A percentile compares a stretch with the other conserved stretches of the same genome.
phyloP scores from a whole-genome alignment of 2,329 filamentous ascomycete species.

The Paecilomyces sp. region DNA sequence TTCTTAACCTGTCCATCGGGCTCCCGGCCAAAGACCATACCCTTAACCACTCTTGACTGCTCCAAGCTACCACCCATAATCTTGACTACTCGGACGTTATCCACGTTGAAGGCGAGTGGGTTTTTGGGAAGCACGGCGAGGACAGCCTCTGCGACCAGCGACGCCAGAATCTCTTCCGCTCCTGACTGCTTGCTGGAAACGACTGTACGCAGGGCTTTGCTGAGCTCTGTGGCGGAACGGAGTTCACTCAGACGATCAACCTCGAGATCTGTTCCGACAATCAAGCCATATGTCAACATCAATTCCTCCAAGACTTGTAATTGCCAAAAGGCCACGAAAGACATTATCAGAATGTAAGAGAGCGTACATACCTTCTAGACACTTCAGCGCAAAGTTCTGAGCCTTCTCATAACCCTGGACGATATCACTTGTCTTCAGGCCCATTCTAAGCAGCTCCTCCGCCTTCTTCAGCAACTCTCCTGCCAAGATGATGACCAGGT shows the following conservation, averaged over 20 bases:
- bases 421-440: conserved; percentile 96
- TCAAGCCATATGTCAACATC: conserved; percentile 5
- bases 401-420: conserved; percentile 93
- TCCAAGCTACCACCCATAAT: conserved; percentile 97
- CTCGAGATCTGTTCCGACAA: conserved; percentile 56
- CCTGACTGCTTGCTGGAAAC: conserved; percentile 95
- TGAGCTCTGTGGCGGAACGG: conserved; percentile 71
- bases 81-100: conserved; percentile 98
- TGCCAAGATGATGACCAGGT: conserved; percentile 90
- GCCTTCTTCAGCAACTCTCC: conserved; percentile 96
- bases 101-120: conserved; percentile 92
- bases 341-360: neutral
- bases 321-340: neutral
- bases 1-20: conserved; percentile 92
- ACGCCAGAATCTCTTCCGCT: conserved; percentile 78
- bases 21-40: conserved; percentile 96
- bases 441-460: conserved; percentile 92
- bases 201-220: conserved; percentile 92
- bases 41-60: conserved; percentile 89
- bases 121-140: conserved; percentile 93
- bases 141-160: conserved; percentile 75
- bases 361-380: conserved; percentile 58
- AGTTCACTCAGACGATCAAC: conserved; percentile 88
- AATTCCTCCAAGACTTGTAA: neutral
- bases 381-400: conserved; percentile 76